phyloP scores from a whole-genome alignment of 352 stramenopile genomes.

The Elongisporangium undulatum region DNA sequence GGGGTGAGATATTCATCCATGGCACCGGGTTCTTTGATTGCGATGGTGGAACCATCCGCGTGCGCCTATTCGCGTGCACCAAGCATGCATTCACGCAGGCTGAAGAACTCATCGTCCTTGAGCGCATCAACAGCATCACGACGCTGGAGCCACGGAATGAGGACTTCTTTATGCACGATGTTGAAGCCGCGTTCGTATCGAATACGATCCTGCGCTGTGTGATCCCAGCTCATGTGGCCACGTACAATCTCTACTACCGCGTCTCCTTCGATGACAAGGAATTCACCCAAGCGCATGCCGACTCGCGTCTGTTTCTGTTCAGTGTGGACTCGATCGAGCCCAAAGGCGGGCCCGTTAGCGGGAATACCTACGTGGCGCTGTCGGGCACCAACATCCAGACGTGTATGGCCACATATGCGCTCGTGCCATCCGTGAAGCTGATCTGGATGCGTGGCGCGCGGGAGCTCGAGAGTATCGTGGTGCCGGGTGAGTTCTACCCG shows the following conservation, averaged over 20 bases:
- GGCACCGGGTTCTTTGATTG: conserved; percentile 43
- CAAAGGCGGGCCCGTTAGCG: conserved; percentile 54
- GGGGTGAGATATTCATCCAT: conserved; percentile 40
- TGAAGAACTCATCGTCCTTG: conserved; percentile 24
- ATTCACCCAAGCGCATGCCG: conserved; percentile 34
- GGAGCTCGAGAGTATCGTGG: conserved; percentile 56
- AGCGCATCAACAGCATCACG: conserved; percentile 24
- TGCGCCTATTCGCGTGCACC: conserved; percentile 47
- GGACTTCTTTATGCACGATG: conserved; percentile 41
- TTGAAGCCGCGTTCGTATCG: conserved; percentile 36
- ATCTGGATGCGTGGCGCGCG: conserved; percentile 52
- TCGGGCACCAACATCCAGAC: conserved; percentile 57
- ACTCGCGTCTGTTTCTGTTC: conserved; percentile 44
- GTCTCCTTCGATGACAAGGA: conserved; percentile 49
- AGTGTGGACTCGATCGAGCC: conserved; percentile 45
- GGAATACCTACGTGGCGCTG: conserved; percentile 64
- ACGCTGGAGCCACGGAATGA: conserved; percentile 18
- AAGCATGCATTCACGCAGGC: conserved; percentile 18
- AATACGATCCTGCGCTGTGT: conserved; percentile 25
- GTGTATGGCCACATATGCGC: conserved; percentile 23
- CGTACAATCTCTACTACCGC: conserved; percentile 63
- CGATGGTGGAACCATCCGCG: conserved; percentile 16
- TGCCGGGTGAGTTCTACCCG: conserved; percentile 53
- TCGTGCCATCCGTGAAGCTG: conserved; percentile 35
- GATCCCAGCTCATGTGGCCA: conserved; percentile 42